Evolutionary conservation across 257 asterid species (phyloP), one percentile per base, ranked within the genome.

Genomic region (Solanum lignicaule): DNA sequence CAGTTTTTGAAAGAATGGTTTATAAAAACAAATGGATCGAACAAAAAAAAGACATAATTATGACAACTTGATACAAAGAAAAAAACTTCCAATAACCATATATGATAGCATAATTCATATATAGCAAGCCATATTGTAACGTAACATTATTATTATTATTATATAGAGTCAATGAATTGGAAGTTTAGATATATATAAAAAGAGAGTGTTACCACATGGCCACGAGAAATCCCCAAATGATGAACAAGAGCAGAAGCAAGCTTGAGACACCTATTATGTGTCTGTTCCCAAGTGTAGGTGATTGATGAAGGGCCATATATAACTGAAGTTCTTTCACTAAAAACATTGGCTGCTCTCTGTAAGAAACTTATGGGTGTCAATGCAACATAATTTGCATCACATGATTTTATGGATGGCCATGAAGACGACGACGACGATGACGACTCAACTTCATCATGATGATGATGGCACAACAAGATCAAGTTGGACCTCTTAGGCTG

Each of bases 291-390:
- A 7, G 91, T 89, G 88, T 84, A 90, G 10, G 6, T 83, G 27
- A 86, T 31, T 27, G 68, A 81, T 48, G 71, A 31, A 25, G 27
- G 81, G 16, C 87, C 90, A 76, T 73, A 69, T 2, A 86, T 88
- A 3, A 90, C 48, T 11, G 91, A 82, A 87, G 84, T 55, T 72
- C 84, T 86, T 32, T 90, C 91, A 36, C 90, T 68, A 38, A 88
- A 90, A 38, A 90, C 90, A 36, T 88, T 48, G 8, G 91, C 91
- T 5, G 92, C 88, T 31, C 91, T 87, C 41, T 90, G 83, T 89
- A 90, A 62, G 90, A 90, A 90, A 78, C 89, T 85, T 35, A 89
- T 87, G 55, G 92, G 91, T n/a, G 91, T 88, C 36, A 90, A 83
- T 36, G 92, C 89, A 27, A 87, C 39, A 52, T 82, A 89, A 25